A percentile compares a stretch with the other conserved stretches of the same genome.
Evolutionary conservation across 2,329 filamentous ascomycete species (phyloP).

Genomic region (Raffaelea albimanens): DNA sequence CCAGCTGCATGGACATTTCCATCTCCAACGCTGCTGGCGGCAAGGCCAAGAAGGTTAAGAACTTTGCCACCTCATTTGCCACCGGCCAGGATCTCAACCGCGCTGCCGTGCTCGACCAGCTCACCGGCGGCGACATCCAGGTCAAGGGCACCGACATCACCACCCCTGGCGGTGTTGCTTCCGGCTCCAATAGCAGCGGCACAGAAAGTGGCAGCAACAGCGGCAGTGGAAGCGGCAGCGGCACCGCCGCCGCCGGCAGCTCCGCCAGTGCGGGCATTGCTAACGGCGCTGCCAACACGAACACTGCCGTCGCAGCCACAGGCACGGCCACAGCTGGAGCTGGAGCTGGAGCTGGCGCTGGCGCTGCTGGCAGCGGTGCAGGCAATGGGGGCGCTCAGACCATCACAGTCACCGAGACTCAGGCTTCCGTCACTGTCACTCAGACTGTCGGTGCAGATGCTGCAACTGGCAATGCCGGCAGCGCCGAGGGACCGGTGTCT

Average conservation of each 20-base stretch:
- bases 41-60: conserved; percentile 2
- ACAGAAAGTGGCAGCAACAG: conserved; percentile 7
- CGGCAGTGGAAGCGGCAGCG: conserved; percentile 7
- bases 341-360: not conserved
- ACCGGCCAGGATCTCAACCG: conserved; percentile 29
- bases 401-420: conserved; percentile 27
- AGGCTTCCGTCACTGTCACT: conserved; percentile 14
- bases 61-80: conserved; percentile 19
- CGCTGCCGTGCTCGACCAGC: conserved; percentile 35
- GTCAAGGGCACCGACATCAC: conserved; percentile 19
- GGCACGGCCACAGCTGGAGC: conserved; percentile 8
- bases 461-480: not conserved
- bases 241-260: conserved; percentile 9
- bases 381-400: conserved; percentile 26
- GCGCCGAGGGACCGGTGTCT: not conserved
- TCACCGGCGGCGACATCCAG: conserved; percentile 31
- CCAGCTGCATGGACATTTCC: conserved; percentile 31
- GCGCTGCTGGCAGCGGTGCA: not conserved
- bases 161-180: no score
- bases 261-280: conserved; percentile 3
- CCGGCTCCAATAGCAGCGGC: not conserved
- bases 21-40: conserved; percentile 5
- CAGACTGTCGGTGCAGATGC: not conserved
- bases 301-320: conserved; percentile 5
- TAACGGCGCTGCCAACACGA: not conserved